Evolutionary conservation across 1,284 basidiomycete species (phyloP).

Genomic region (Ustilago nuda): DNA sequence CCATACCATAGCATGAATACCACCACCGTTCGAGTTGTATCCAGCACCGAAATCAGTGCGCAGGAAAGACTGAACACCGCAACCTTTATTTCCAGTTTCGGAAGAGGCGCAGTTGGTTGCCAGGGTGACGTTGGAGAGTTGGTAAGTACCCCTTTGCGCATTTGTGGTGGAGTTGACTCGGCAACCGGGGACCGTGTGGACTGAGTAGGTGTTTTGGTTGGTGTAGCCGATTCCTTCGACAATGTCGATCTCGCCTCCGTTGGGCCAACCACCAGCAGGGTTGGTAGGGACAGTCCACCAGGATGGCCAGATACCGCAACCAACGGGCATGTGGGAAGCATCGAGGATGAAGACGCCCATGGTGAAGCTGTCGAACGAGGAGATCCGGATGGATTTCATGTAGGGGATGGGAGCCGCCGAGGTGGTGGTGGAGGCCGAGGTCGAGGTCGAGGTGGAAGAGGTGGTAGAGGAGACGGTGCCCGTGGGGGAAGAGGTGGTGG

Average conservation of each 20-base stretch:
- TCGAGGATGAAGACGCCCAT: slow-evolving; percentile 56
- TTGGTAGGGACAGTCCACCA: slow-evolving; percentile 59
- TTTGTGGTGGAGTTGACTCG: slow-evolving; percentile 41
- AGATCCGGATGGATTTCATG: slow-evolving; percentile 48
- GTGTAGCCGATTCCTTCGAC: slow-evolving; percentile 58
- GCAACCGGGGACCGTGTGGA: slow-evolving; percentile 55
- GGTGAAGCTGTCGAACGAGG: slow-evolving; percentile 51
- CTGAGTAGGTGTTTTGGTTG: slow-evolving; percentile 51
- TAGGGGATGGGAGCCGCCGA: slow-evolving; percentile 34
- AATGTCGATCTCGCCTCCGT: slow-evolving; percentile 62
- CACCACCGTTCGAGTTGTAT: slow-evolving; percentile 77
- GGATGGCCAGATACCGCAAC: slow-evolving; percentile 63
- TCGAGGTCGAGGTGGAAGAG: slow-evolving; percentile 8
- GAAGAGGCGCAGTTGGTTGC: slow-evolving; percentile 74
- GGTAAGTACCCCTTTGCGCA: slow-evolving; percentile 32
- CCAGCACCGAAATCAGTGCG: slow-evolving; percentile 73
- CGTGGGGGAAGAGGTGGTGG: slow-evolving; percentile 6
- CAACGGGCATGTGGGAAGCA: slow-evolving; percentile 50
- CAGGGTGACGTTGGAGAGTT: slow-evolving; percentile 53
- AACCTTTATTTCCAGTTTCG: slow-evolving; percentile 75
- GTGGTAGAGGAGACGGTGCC: slow-evolving; percentile 5
- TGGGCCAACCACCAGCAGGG: slow-evolving; percentile 53
- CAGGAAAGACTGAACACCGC: slow-evolving; percentile 73
- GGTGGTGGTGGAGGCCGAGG: slow-evolving; percentile 22
- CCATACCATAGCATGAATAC: slow-evolving; percentile 69